phyloP scores from a whole-genome alignment of 176 grass and related monocot species.

The Triticum aestivum region DNA sequence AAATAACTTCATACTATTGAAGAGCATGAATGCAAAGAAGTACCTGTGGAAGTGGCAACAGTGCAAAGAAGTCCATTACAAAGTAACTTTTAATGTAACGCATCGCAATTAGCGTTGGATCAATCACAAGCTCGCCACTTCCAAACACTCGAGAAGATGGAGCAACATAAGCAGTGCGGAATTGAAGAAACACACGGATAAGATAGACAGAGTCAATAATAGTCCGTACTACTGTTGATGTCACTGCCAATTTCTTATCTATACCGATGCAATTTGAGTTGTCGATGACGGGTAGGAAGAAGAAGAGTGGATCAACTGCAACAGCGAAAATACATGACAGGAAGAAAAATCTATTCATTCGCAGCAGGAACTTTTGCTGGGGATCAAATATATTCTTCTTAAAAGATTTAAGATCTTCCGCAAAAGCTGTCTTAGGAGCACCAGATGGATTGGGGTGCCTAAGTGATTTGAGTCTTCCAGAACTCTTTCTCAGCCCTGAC shows the following conservation, averaged over 20 bases:
- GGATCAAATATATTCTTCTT: conserved; percentile 78
- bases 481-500: conserved; percentile 43
- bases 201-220: conserved; percentile 84
- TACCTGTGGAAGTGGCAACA: conserved; percentile 95
- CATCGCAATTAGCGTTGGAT: conserved; percentile 63
- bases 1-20: neutral
- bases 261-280: conserved; percentile 60
- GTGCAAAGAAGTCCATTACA: conserved; percentile 62
- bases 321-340: conserved; percentile 72
- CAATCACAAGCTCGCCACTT: conserved; percentile 81
- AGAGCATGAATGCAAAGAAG: neutral
- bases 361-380: conserved; percentile 66
- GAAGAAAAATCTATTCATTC: conserved; percentile 77
- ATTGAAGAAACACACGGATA: conserved; percentile 63
- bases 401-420: conserved; percentile 63
- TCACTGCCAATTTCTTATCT: conserved; percentile 60
- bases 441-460: conserved; percentile 44
- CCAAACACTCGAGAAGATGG: conserved; percentile 80
- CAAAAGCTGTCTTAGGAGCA: conserved; percentile 59
- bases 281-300: conserved; percentile 69
- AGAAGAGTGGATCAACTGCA: conserved; percentile 81
- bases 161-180: conserved; percentile 80
- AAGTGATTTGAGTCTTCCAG: conserved; percentile 44
- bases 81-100: conserved; percentile 78
- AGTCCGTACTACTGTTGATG: conserved; percentile 65